Base-by-base conservation (phyloP, 345 rosid species). In the Abelmoschus esculentus region DNA sequence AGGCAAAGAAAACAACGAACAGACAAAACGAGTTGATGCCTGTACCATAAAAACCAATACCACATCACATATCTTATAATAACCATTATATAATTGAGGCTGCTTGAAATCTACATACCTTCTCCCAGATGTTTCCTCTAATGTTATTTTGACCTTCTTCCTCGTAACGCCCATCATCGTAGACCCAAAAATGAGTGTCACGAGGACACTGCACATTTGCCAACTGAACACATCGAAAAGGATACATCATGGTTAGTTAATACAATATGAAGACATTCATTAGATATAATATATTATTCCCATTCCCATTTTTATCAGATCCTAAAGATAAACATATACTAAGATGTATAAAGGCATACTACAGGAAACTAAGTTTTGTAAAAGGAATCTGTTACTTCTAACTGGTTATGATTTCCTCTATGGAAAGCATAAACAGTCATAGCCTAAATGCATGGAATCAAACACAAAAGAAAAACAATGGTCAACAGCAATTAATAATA, bases 21-120 rank as follows among this genome's bases (percentile, higher is more conserved):
- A 86, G 54, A 90, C 71, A 71, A 95, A 87, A 77, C 96, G 84
- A 3, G 93, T 92, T 67, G 93, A 88, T 76, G 98, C 96, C 99
- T 95, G 87, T 61, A 83, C 75, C 84, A 80, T 78, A 74, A 75
- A 56, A 54, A 79, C 70, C 56, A 67, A 70, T 22, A 59, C 60
- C 72, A 65, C 66, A 74, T 73, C 77, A 73, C 53, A 15, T 17
- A 46, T 28, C 8, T 40, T 40, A 70, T 53, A 46, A 70, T 47
- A 46, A 14, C 22, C 47, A 72, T 4, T 52, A 76, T 70, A 46
- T 36, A 38, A 32, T 42, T 64, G 19, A 19, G 31, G 40, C 58
- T 13, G 59, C 38, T 44, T 4, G 28, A 15, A 67, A 56, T 69
- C 67, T 19, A 75, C 60, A 69, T 74, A 89, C 96, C 92, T 87